These are phyloP conservation scores for Gentiana dahurica DNA, from an alignment of 257 asterid genomes.

Conservation along the genomic window DNA sequence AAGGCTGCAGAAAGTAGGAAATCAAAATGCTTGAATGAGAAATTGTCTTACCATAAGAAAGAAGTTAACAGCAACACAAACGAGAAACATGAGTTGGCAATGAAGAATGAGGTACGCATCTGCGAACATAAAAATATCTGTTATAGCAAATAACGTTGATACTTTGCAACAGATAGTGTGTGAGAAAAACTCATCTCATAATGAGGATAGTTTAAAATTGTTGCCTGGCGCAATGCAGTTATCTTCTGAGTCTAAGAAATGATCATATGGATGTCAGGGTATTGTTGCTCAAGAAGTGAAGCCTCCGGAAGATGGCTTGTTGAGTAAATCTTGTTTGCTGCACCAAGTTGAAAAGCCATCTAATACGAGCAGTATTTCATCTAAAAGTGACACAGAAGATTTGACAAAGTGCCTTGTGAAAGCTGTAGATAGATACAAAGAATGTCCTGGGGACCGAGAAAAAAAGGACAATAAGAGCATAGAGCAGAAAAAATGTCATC, in stretches of 20 bases:
- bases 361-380: constrained; percentile 11
- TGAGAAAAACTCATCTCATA: constrained; percentile 32
- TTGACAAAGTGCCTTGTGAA: constrained; percentile 40
- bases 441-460: constrained; percentile 70
- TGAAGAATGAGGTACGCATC: constrained; percentile 29
- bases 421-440: constrained; percentile 52
- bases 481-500: constrained; percentile 43
- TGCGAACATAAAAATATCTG: constrained; percentile 32
- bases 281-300: constrained; percentile 25
- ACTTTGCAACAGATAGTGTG: constrained; percentile 23
- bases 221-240: constrained; percentile 32
- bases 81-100: constrained; percentile 26
- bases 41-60: too few relatives aligned
- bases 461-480: constrained; percentile 59
- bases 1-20: too few relatives aligned
- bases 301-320: constrained; percentile 27
- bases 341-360: constrained; percentile 27
- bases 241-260: constrained; percentile 32
- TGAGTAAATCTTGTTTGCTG: constrained; percentile 32
- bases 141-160: constrained; percentile 19
- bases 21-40: constrained; percentile 16
- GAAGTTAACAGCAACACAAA: too few relatives aligned
- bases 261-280: constrained; percentile 39
- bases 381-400: constrained; percentile 13
- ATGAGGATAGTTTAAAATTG: constrained; percentile 33